phyloP scores from a whole-genome alignment of 2,329 filamentous ascomycete genomes.

The Sporothrix inflata region DNA sequence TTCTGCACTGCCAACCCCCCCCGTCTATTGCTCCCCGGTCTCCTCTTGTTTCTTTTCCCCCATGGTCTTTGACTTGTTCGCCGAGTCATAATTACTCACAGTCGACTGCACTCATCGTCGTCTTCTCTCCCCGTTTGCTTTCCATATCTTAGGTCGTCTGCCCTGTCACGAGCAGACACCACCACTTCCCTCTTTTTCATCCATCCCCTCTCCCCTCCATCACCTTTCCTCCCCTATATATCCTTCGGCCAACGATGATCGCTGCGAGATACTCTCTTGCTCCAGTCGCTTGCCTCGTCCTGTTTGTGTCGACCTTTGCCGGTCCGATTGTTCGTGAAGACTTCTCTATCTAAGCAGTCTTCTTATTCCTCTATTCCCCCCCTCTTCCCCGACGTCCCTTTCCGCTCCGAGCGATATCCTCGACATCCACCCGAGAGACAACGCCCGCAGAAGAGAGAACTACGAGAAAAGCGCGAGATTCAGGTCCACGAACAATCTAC shows the following conservation, averaged over 20 bases:
- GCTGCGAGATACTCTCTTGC: slow-evolving; percentile 54
- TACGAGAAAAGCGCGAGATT: slow-evolving; percentile 32
- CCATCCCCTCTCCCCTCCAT: slow-evolving; percentile 13
- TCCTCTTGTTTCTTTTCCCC: slow-evolving; percentile 13
- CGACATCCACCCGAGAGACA: slow-evolving; percentile 3
- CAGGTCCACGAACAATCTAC: slow-evolving; percentile 33
- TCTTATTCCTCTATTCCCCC: slow-evolving; percentile 39
- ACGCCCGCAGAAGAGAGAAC: slow-evolving; percentile 26
- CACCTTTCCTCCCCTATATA: slow-evolving; percentile 31
- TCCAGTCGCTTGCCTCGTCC: slow-evolving; percentile 67
- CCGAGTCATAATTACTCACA: slow-evolving; percentile 28
- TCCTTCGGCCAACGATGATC: slow-evolving; percentile 57
- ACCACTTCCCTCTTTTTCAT: neutral
- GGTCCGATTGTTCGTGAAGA: slow-evolving; percentile 61
- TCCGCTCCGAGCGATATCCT: slow-evolving; percentile 38
- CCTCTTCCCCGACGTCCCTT: slow-evolving; percentile 23
- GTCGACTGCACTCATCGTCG: slow-evolving; percentile 10
- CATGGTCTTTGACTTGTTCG: slow-evolving; percentile 22
- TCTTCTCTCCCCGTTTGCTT: neutral
- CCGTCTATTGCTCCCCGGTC: slow-evolving; percentile 31
- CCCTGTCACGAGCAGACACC: slow-evolving; percentile 22
- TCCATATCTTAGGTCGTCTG: neutral
- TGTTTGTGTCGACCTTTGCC: slow-evolving; percentile 50
- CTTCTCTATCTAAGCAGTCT: slow-evolving; percentile 45
- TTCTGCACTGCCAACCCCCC: slow-evolving; percentile 15